Evolutionary conservation across 176 grass and related monocot genomes (phyloP).

Genomic region (Aegilops speltoides): DNA sequence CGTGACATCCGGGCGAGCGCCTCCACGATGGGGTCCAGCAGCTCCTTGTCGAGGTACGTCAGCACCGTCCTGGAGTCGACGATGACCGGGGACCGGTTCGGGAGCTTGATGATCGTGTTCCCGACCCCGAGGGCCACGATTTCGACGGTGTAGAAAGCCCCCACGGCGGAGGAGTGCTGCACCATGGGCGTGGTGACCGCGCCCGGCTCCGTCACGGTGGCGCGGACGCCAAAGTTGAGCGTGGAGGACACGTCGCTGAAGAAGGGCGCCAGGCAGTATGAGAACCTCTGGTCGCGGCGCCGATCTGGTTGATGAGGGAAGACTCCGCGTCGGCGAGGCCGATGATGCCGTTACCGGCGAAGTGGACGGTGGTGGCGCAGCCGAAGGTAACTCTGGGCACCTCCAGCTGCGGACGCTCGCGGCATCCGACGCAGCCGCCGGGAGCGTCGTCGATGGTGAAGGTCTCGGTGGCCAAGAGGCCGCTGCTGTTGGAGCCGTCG

Average conservation of each 20-base stretch:
- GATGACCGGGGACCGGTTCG: slow-evolving; percentile 10
- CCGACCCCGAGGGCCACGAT: slow-evolving; percentile 45
- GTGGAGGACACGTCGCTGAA: slow-evolving; percentile 16
- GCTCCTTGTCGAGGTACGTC: slow-evolving; percentile 28
- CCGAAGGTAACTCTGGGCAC: slow-evolving; percentile 40
- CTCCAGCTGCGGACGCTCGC: neutral
- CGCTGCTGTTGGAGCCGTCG: too few species aligned
- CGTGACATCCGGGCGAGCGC: slow-evolving; percentile 17
- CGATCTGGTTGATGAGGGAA: slow-evolving; percentile 57
- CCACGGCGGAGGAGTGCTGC: too few species aligned
- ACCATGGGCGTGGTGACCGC: slow-evolving; percentile 37
- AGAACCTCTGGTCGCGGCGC: slow-evolving; percentile 32
- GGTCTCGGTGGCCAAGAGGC: too few species aligned
- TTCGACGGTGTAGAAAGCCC: slow-evolving; percentile 37
- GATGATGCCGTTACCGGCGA: slow-evolving; percentile 43
- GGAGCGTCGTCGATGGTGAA: too few species aligned
- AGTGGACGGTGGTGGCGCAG: slow-evolving; percentile 38
- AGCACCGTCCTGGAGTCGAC: slow-evolving; percentile 64
- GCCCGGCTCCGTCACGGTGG: slow-evolving; percentile 20
- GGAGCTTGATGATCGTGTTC: neutral
- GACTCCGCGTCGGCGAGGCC: slow-evolving; percentile 41
- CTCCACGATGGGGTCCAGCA: slow-evolving; percentile 16
- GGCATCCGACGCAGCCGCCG: too few species aligned
- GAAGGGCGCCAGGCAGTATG: slow-evolving; percentile 55
- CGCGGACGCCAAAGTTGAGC: slow-evolving; percentile 49